Percentiles rank a stretch among this genome's conserved stretches.
These are phyloP conservation scores for Candida nemodendra DNA, from an alignment of 805 yeast species.

Conservation along the genomic window DNA sequence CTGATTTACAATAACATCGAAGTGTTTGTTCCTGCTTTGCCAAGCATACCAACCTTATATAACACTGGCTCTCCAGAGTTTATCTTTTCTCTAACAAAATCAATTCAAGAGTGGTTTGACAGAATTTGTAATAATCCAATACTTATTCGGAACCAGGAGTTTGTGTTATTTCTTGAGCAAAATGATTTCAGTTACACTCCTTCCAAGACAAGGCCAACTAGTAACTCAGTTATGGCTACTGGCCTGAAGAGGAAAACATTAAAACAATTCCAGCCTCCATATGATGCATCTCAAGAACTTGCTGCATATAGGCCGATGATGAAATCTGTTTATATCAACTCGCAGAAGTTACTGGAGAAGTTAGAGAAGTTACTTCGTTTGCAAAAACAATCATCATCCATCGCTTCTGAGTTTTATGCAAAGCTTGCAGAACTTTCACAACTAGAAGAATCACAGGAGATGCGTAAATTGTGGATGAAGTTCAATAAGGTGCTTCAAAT, in stretches of 20 bases:
- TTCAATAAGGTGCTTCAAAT: slow-evolving; percentile 65
- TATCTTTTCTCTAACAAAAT: slow-evolving; percentile 48
- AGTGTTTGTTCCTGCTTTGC: slow-evolving; percentile 89
- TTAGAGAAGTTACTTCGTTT: slow-evolving; percentile 56
- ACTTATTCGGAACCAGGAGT: slow-evolving; percentile 83
- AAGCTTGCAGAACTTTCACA: slow-evolving; percentile 41
- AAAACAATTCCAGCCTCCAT: slow-evolving; percentile 90
- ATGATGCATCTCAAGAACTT: slow-evolving; percentile 77
- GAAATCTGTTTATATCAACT: slow-evolving; percentile 64
- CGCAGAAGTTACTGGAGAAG: slow-evolving; percentile 52
- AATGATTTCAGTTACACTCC: slow-evolving; percentile 39
- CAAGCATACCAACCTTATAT: slow-evolving; percentile 69
- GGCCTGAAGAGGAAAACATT: slow-evolving; percentile 87
- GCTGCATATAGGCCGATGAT: slow-evolving; percentile 86
- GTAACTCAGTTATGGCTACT: slow-evolving; percentile 58
- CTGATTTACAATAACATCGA: slow-evolving; percentile 81
- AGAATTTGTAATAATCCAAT: slow-evolving; percentile 72
- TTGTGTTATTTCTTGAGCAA: slow-evolving; percentile 61
- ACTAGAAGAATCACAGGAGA: slow-evolving; percentile 57
- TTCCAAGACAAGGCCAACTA: slow-evolving; percentile 38
- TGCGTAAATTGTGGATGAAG: slow-evolving; percentile 76
- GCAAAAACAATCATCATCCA: slow-evolving; percentile 51
- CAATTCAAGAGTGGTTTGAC: slow-evolving; percentile 85
- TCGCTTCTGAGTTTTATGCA: slow-evolving; percentile 44
- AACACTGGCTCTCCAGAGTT: slow-evolving; percentile 88